These are phyloP conservation scores for Alternaria novae-zelandiae DNA, from an alignment of 2,329 filamentous ascomycete species.

Conservation along the genomic window DNA sequence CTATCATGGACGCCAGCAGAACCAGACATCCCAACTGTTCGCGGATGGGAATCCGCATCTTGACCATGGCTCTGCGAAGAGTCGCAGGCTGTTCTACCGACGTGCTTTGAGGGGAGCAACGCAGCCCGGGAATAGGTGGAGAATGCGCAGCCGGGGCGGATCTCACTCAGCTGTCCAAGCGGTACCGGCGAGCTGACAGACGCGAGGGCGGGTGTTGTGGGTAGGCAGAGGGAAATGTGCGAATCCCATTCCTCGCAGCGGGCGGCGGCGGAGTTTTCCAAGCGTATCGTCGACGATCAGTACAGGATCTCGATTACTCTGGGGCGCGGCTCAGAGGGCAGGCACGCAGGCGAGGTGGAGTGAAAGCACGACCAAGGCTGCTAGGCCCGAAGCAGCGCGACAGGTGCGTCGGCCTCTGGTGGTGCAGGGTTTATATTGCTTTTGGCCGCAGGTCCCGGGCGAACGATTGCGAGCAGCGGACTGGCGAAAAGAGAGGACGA, in stretches of 20 bases:
- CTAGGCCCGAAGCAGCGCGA: conserved; percentile 24
- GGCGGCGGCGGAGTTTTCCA: background rate
- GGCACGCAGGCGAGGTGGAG: conserved; percentile 12
- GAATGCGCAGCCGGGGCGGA: background rate
- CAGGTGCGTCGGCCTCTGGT: background rate
- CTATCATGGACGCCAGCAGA: conserved; percentile 73
- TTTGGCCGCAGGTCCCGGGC: conserved; percentile 6
- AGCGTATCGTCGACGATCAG: conserved; percentile 4
- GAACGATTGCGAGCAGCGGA: background rate
- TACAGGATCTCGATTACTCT: conserved; percentile 5
- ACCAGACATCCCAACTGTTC: conserved; percentile 86
- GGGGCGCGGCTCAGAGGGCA: conserved; percentile 10
- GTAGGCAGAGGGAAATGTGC: conserved; percentile 13
- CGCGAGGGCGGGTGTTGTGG: conserved; percentile 13
- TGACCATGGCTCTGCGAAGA: conserved; percentile 40
- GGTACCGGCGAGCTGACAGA: conserved; percentile 20
- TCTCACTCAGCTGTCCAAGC: background rate
- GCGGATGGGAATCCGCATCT: conserved; percentile 85
- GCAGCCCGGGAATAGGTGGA: conserved; percentile 1
- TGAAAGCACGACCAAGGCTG: conserved; percentile 19
- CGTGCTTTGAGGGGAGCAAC: conserved; percentile 10
- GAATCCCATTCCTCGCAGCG: conserved; percentile 38
- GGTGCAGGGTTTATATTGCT: background rate
- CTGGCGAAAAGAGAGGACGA: conserved; percentile 33
- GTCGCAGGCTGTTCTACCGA: background rate